Percentiles rank a stretch among this genome's conserved stretches.
Conservation (phyloP, 345 rosid species). For the Murraya koenigii region DNA sequence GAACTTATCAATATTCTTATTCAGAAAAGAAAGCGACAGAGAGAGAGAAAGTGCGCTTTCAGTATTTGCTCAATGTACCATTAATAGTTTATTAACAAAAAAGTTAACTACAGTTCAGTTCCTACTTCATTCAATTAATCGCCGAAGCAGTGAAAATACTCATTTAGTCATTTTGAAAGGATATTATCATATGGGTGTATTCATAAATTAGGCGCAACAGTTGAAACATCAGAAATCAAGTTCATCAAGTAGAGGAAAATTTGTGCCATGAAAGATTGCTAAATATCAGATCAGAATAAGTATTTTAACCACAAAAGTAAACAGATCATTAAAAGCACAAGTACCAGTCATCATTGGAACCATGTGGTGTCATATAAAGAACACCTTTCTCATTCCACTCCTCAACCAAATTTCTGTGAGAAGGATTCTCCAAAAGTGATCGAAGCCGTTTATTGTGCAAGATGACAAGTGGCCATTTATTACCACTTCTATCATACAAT, state of each 20-base stretch:
- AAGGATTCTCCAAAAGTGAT: slow-evolving; percentile 54
- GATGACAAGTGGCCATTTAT: slow-evolving; percentile 73
- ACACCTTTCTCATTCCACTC: slow-evolving; percentile 67
- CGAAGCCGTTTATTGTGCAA: slow-evolving; percentile 71
- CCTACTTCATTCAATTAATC: neutral
- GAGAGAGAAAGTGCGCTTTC: neutral
- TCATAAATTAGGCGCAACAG: neutral
- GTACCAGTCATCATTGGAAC: slow-evolving; percentile 96
- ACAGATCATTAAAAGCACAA: neutral
- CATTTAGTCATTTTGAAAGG: neutral
- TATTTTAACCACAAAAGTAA: neutral
- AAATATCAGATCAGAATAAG: neutral
- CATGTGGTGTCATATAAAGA: slow-evolving; percentile 72
- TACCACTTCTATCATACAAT: slow-evolving; percentile 43
- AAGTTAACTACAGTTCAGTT: neutral
- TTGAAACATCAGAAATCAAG: neutral
- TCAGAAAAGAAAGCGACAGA: neutral
- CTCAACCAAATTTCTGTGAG: slow-evolving; percentile 48
- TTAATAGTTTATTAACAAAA: neutral
- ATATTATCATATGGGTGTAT: neutral
- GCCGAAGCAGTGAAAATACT: neutral
- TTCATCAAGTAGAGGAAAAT: neutral
- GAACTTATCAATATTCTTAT: neutral
- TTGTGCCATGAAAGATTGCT: too few relatives aligned
- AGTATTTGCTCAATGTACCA: neutral